phyloP scores from a whole-genome alignment of 495 filamentous ascomycete species.

The Coniosporium apollinis region DNA sequence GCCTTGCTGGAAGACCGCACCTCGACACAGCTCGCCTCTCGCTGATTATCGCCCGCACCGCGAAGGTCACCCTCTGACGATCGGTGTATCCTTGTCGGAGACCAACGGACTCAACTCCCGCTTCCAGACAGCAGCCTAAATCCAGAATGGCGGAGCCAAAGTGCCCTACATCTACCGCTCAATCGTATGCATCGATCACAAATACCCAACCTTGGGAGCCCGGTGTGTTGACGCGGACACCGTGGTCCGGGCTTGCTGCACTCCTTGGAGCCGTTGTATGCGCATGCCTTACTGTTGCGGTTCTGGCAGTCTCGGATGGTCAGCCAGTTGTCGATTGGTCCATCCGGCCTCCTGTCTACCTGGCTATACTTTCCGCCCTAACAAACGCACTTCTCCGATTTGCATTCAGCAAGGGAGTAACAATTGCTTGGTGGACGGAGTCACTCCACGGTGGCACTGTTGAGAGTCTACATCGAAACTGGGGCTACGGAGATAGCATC shows the following conservation, averaged over 20 bases:
- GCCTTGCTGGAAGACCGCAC: no score
- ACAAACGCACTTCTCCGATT: neutral
- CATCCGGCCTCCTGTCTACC: neutral
- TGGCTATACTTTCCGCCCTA: neutral
- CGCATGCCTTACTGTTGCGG: neutral
- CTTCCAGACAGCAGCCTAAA: no score
- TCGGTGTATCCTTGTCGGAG: no score
- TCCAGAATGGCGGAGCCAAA: no score
- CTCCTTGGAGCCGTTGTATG: neutral
- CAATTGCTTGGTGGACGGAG: neutral
- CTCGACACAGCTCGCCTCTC: no score
- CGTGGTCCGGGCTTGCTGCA: neutral
- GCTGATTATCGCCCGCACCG: no score
- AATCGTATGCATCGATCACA: neutral
- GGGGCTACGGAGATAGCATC: neutral
- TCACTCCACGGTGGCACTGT: neutral
- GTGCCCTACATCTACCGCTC: neutral
- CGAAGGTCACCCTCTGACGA: no score
- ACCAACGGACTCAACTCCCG: no score
- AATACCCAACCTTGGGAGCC: neutral
- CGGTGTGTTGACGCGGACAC: neutral
- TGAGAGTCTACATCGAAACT: neutral
- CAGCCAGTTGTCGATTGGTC: neutral
- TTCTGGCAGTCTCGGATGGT: neutral
- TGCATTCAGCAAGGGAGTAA: conserved; percentile 1